Percentiles rank a stretch among this genome's conserved stretches.
Conservation (phyloP, 257 asterid genomes). For the Solanum pimpinellifolium region DNA sequence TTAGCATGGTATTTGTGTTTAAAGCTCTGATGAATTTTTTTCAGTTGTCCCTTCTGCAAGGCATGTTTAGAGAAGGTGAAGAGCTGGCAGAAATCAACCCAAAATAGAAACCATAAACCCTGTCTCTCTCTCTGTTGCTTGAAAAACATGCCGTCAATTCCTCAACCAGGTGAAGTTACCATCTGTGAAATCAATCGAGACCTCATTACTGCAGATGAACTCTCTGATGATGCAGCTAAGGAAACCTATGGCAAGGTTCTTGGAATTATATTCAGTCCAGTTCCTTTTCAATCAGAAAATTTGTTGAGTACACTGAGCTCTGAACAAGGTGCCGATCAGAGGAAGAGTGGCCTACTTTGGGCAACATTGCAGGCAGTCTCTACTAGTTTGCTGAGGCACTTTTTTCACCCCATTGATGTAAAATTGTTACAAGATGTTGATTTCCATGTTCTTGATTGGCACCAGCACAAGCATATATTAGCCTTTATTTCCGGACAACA, state of each 20-base stretch:
- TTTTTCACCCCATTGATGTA: slow-evolving; percentile 57
- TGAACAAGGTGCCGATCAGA: slow-evolving; percentile 26
- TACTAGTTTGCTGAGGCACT: slow-evolving; percentile 38
- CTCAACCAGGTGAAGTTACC: slow-evolving; percentile 78
- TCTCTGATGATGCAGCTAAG: slow-evolving; percentile 66
- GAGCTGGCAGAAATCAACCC: slow-evolving; percentile 18
- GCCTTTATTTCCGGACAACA: slow-evolving; percentile 80
- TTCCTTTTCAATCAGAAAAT: slow-evolving; percentile 45
- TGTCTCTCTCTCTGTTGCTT: not conserved
- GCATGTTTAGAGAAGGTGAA: not conserved
- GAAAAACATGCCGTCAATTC: slow-evolving; percentile 62
- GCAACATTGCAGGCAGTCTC: slow-evolving; percentile 30
- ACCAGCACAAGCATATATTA: slow-evolving; percentile 58
- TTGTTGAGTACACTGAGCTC: slow-evolving; percentile 6
- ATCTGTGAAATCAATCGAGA: slow-evolving; percentile 87
- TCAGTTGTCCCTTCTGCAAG: not conserved
- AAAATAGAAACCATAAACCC: slow-evolving; percentile 24
- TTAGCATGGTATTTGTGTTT: not conserved
- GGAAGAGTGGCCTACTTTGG: slow-evolving; percentile 28
- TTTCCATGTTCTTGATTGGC: slow-evolving; percentile 76
- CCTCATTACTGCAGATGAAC: slow-evolving; percentile 56
- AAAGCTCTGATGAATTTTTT: slow-evolving; percentile 18
- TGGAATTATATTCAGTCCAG: slow-evolving; percentile 62
- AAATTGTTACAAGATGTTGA: slow-evolving; percentile 50
- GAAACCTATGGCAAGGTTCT: slow-evolving; percentile 69